Conservation (phyloP, 192 early-diverging fungal genomes). For the Backusella parvicylindrica region DNA sequence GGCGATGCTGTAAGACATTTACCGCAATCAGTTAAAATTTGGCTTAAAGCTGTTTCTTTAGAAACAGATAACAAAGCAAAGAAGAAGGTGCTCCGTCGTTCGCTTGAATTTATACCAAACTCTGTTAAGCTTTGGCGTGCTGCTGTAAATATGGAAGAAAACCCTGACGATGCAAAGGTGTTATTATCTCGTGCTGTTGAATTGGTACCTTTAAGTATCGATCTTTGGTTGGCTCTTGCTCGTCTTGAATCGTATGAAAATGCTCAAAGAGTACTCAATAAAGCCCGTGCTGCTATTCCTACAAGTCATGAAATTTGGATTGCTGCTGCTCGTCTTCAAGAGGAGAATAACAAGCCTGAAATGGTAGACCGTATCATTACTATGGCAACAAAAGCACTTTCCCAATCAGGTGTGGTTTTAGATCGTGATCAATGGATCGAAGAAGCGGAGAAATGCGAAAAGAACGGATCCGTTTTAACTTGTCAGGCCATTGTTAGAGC, state of each 20-base stretch:
- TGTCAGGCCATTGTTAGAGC: slow-evolving; percentile 83
- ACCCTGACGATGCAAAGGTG: slow-evolving; percentile 87
- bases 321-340: slow-evolving; percentile 87
- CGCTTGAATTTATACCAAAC: slow-evolving; percentile 91
- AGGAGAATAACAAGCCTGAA: slow-evolving; percentile 68
- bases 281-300: slow-evolving; percentile 78
- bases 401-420: slow-evolving; percentile 61
- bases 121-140: slow-evolving; percentile 92
- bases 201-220: slow-evolving; percentile 83
- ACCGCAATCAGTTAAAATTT: slow-evolving; percentile 91
- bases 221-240: slow-evolving; percentile 95
- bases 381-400: slow-evolving; percentile 66
- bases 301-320: slow-evolving; percentile 96
- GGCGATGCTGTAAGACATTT: slow-evolving; percentile 85
- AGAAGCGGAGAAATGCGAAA: slow-evolving; percentile 81
- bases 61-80: slow-evolving; percentile 76
- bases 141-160: slow-evolving; percentile 87
- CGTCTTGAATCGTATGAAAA: slow-evolving; percentile 86
- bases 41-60: slow-evolving; percentile 83
- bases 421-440: slow-evolving; percentile 87
- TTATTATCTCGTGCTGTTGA: slow-evolving; percentile 93
- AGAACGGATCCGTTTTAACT: slow-evolving; percentile 69
- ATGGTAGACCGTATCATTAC: slow-evolving; percentile 68
- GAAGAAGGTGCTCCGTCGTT: slow-evolving; percentile 82
- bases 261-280: slow-evolving; percentile 88